Evolutionary conservation across 352 stramenopile genomes (phyloP).

Genomic region (Pythium guiyangense): DNA sequence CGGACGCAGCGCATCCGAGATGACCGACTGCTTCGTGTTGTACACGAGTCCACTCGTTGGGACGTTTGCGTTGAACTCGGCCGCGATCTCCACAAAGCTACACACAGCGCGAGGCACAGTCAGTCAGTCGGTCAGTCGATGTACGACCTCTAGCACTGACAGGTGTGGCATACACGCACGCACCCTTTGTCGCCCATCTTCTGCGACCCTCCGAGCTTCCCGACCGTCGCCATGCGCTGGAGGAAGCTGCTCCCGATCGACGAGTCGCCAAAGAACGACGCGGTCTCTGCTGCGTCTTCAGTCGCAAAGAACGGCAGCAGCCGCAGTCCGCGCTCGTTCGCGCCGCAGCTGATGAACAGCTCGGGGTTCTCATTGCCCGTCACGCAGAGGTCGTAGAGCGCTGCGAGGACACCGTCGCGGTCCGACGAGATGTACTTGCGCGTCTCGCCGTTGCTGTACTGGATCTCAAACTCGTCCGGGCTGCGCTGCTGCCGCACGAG

Average conservation of each 20-base stretch:
- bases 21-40: constrained; percentile 74
- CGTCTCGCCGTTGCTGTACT: constrained; percentile 61
- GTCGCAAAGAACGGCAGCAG: constrained; percentile 67
- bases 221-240: constrained; percentile 66
- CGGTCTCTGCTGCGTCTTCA: constrained; percentile 61
- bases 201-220: constrained; percentile 49
- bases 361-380: constrained; percentile 72
- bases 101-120: not conserved
- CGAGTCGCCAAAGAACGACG: constrained; percentile 75
- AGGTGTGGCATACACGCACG: constrained; percentile 3
- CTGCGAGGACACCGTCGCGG: constrained; percentile 68
- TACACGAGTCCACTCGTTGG: constrained; percentile 79
- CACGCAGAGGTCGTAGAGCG: constrained; percentile 74
- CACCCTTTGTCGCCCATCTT: constrained; percentile 66
- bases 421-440: constrained; percentile 58
- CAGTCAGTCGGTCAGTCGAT: not conserved
- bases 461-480: constrained; percentile 62
- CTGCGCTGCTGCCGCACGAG: constrained; percentile 48
- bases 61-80: constrained; percentile 91
- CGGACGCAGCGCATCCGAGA: constrained; percentile 69
- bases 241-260: constrained; percentile 80
- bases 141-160: not conserved
- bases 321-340: constrained; percentile 67
- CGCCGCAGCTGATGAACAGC: constrained; percentile 59
- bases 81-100: constrained; percentile 78